Conservation (phyloP, 2,329 filamentous ascomycete species). For the Aspergillus ibericus region DNA sequence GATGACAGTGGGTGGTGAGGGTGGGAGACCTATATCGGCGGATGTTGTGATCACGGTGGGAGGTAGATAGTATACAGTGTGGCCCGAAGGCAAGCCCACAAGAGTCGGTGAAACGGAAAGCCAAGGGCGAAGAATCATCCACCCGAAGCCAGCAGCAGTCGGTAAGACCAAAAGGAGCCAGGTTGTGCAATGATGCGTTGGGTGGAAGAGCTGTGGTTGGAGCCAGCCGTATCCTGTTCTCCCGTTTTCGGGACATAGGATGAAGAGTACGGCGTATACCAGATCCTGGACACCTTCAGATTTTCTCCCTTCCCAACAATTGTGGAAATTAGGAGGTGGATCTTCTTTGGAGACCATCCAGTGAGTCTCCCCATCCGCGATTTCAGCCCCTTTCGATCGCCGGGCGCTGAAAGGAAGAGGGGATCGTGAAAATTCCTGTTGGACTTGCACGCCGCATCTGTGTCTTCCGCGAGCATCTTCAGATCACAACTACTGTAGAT, state of each 20-base stretch:
- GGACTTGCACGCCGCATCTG: background rate
- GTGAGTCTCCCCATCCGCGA: background rate
- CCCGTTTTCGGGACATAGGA: constrained; percentile 20
- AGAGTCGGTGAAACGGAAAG: constrained; percentile 8
- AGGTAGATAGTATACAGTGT: background rate
- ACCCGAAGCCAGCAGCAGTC: background rate
- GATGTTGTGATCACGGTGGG: background rate
- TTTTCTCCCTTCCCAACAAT: constrained; percentile 12
- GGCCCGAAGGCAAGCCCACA: background rate
- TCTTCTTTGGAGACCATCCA: constrained; percentile 2
- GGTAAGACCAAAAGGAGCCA: constrained; percentile 4
- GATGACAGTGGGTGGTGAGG: background rate
- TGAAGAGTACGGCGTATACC: constrained; percentile 27
- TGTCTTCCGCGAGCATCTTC: background rate
- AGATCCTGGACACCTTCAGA: constrained; percentile 23
- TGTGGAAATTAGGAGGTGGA: constrained; percentile 22
- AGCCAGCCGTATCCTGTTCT: constrained; percentile 7
- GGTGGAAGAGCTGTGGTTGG: constrained; percentile 4
- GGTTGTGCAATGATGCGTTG: constrained; percentile 6
- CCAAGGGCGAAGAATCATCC: constrained; percentile 4
- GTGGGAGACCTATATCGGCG: background rate
- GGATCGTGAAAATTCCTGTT: background rate
- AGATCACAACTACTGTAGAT: background rate
- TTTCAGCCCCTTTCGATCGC: background rate
- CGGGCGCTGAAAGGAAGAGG: background rate